Conservation (phyloP, 768 basidiomycete genomes). For the Calocera viscosa region DNA sequence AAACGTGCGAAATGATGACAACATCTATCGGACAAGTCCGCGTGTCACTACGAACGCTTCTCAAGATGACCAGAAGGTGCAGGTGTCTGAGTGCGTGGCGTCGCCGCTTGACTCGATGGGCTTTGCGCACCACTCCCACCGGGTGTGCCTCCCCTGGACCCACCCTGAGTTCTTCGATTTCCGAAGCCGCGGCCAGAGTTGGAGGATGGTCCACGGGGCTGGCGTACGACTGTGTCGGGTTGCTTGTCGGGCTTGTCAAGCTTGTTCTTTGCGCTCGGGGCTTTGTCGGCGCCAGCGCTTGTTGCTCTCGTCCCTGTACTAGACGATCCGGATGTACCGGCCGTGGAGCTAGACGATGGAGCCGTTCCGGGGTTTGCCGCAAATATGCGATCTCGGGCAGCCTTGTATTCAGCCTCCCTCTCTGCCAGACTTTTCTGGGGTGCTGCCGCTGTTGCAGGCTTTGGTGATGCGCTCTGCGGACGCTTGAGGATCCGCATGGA, state of each 20-base stretch:
- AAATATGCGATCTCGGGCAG: conserved; percentile 63
- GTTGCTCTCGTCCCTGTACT: not conserved
- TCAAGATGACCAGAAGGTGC: not conserved
- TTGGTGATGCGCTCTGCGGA: conserved; percentile 14
- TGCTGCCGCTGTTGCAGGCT: conserved; percentile 20
- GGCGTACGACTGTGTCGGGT: not conserved
- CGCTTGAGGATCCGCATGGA: not conserved
- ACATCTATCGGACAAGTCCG: not conserved
- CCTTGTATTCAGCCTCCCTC: conserved; percentile 60
- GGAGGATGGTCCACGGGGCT: not conserved
- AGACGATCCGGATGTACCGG: not conserved
- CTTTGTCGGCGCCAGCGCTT: not conserved
- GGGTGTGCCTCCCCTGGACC: not conserved
- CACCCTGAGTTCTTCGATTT: not conserved
- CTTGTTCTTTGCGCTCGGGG: not conserved
- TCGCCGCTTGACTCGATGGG: not conserved
- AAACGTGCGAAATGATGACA: not conserved
- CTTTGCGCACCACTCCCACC: conserved; percentile 1
- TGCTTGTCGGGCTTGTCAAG: not conserved
- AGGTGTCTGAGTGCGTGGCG: not conserved
- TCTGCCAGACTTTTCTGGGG: conserved; percentile 39
- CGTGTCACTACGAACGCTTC: not conserved
- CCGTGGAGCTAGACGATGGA: not conserved
- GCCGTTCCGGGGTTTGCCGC: not conserved
- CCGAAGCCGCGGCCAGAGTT: conserved; percentile 3